A percentile compares a stretch with the other conserved stretches of the same genome.
Evolutionary conservation across 257 asterid species (phyloP).

Genomic region (Solanum sejunctum): DNA sequence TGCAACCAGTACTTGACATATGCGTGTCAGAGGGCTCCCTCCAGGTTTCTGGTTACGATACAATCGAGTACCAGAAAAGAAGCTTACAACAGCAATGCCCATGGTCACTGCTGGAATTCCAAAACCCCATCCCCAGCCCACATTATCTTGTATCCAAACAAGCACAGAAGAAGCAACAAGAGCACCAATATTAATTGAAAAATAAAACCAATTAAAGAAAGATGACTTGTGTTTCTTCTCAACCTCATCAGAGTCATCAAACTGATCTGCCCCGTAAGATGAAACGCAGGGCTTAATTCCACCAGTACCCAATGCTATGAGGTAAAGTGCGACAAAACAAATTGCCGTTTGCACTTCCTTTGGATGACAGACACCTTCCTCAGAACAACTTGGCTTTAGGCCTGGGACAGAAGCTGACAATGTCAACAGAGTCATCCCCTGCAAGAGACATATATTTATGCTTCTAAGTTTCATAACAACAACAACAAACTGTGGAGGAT

Average conservation of each 20-base stretch:
- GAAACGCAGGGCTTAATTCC: slow-evolving; percentile 80
- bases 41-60: slow-evolving; percentile 65
- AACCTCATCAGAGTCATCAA: slow-evolving; percentile 49
- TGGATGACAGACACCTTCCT: slow-evolving; percentile 33
- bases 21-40: slow-evolving; percentile 61
- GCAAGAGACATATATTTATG: not conserved
- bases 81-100: slow-evolving; percentile 41
- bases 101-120: slow-evolving; percentile 53
- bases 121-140: slow-evolving; percentile 76
- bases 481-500: not conserved
- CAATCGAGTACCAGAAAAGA: slow-evolving; percentile 53
- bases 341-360: slow-evolving; percentile 28
- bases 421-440: slow-evolving; percentile 66
- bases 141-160: slow-evolving; percentile 43
- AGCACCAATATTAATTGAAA: slow-evolving; percentile 54
- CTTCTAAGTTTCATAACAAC: not conserved
- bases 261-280: slow-evolving; percentile 68
- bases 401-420: slow-evolving; percentile 47
- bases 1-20: slow-evolving; percentile 60
- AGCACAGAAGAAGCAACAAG: slow-evolving; percentile 45
- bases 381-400: slow-evolving; percentile 28
- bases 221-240: slow-evolving; percentile 50
- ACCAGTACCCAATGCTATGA: slow-evolving; percentile 57
- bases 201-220: slow-evolving; percentile 62
- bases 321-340: slow-evolving; percentile 41